These are phyloP conservation scores for Porpolomopsis calyptriformis DNA, from an alignment of 768 basidiomycete genomes.

Conservation along the genomic window DNA sequence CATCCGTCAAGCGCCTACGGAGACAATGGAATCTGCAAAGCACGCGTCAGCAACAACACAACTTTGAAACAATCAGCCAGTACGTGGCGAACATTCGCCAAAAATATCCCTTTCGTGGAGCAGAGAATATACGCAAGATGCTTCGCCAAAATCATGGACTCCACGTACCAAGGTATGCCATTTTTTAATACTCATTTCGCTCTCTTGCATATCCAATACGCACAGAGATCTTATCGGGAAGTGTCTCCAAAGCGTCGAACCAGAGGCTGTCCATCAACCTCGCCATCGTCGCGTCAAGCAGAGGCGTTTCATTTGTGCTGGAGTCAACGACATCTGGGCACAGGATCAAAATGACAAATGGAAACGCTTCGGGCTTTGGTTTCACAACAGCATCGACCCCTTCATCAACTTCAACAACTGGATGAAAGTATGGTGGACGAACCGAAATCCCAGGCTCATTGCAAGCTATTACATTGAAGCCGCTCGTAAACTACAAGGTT, in stretches of 20 bases:
- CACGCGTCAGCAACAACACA: constrained; percentile 12
- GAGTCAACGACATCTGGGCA: constrained; percentile 28
- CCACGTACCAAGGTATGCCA: constrained; percentile 10
- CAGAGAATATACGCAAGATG: constrained; percentile 10
- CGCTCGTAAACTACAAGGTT: constrained; percentile 11
- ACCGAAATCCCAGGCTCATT: constrained; percentile 27
- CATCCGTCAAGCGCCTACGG: background rate
- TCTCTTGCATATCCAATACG: background rate
- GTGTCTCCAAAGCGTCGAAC: background rate
- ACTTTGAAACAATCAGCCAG: constrained; percentile 5
- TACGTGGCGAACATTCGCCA: constrained; percentile 8
- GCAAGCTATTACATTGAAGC: constrained; percentile 25
- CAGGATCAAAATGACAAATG: constrained; percentile 41
- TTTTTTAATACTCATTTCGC: background rate
- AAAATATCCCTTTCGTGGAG: constrained; percentile 9
- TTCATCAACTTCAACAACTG: constrained; percentile 24
- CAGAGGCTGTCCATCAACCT: constrained; percentile 12
- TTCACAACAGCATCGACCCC: constrained; percentile 28
- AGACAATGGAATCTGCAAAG: background rate
- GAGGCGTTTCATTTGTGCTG: constrained; percentile 27
- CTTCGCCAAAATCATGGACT: constrained; percentile 11
- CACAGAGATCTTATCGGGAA: background rate
- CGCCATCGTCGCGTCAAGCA: constrained; percentile 17
- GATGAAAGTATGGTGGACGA: constrained; percentile 35
- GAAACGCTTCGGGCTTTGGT: constrained; percentile 26